These are phyloP conservation scores for Ceratocystis destructans DNA, from an alignment of 2,329 filamentous ascomycete genomes.

Conservation along the genomic window DNA sequence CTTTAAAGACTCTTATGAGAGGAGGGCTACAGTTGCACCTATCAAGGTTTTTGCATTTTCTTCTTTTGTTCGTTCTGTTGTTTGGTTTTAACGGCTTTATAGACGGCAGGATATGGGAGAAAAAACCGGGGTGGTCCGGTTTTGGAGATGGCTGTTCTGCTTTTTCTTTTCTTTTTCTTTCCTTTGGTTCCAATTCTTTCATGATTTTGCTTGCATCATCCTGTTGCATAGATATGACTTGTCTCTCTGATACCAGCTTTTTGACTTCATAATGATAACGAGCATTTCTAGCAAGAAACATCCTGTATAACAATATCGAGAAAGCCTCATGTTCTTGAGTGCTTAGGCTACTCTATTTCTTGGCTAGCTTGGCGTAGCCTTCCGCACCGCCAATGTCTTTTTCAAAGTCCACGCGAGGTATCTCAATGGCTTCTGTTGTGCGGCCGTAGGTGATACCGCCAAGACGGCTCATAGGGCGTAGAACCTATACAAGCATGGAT, in stretches of 20 bases:
- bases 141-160: not conserved
- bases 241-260: not conserved
- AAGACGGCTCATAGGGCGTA: slow-evolving; percentile 62
- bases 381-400: slow-evolving; percentile 40
- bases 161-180: not conserved
- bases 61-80: slow-evolving; percentile 5
- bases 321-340: not conserved
- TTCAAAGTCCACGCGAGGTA: slow-evolving; percentile 48
- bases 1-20: no score
- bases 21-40: no score
- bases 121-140: not conserved
- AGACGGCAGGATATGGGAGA: not conserved
- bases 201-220: slow-evolving; percentile 8
- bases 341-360: not conserved
- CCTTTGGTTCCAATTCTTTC: not conserved
- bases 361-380: slow-evolving; percentile 39
- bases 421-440: slow-evolving; percentile 54
- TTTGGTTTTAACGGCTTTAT: slow-evolving; percentile 9
- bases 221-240: not conserved
- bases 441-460: slow-evolving; percentile 80
- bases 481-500: slow-evolving; percentile 32
- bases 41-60: not conserved
- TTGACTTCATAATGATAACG: not conserved
- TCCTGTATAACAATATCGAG: not conserved
- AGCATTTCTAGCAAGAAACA: not conserved